Evolutionary conservation across 169 alveolate genomes (phyloP), one percentile per base, ranked within the genome.

Genomic region (Miamiensis avidus): DNA sequence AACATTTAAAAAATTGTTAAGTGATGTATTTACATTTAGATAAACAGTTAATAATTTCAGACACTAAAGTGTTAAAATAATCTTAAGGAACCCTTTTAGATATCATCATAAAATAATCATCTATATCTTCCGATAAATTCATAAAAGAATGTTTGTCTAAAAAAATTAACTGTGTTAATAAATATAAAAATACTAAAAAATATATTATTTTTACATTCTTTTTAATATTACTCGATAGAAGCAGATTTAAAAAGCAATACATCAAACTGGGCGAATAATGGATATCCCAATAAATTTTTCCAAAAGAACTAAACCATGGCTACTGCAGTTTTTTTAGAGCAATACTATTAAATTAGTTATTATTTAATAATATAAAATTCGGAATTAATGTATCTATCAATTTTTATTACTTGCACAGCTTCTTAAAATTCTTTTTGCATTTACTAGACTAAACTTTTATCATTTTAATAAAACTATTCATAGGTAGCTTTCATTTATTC

Each of bases 81-180:
- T n/a, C n/a, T n/a, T n/a, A n/a, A n/a, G n/a, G n/a, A n/a, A n/a
- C n/a, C n/a, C n/a, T n/a, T n/a, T n/a, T n/a, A n/a, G n/a, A n/a
- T n/a, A n/a, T n/a, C n/a, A n/a, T n/a, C n/a, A n/a, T n/a, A n/a
- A 33, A 78, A 27, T 29, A 33, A 27, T 78, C 83, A 33, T 78
- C 83, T 25, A 31, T 32, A 26, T 78, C 83, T 4, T 78, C 83
- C 34, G 34, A 78, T 29, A 78, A 33, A 34, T 78, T 31, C 31
- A 29, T 31, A 1, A 78, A 27, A 0, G 83, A 78, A 31, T 32
- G 33, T n/a, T 78, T 78, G 29, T 78, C 83, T 78, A 31, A 0
- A 0, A 78, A 27, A n/a, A 33, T n/a, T 0, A 25, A 1, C n/a
- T n/a, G n/a, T n/a, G n/a, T n/a, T 33, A 34, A 34, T 25, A 27